Base-by-base conservation (phyloP, 768 basidiomycete genomes). In the Russula sp. region DNA sequence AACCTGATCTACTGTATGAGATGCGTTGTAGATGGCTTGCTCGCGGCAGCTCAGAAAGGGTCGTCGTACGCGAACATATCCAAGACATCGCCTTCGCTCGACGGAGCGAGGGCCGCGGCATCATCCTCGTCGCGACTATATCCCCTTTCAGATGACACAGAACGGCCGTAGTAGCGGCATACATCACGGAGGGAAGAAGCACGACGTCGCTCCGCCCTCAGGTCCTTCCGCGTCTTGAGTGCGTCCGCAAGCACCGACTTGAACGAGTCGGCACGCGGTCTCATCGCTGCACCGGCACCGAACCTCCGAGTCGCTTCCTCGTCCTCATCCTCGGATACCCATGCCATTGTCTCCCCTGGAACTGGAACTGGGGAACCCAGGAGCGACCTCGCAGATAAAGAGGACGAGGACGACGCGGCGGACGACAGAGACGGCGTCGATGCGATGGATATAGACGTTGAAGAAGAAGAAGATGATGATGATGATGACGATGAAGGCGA, bases 41-140 rank as follows among this genome's bases (percentile, higher is more conserved):
- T 52, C 20, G 38, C 4, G 25, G 7, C 13, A 3, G 35, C 20
- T 58, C 18, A 62, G 51, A 52, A 39, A 25, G 36, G 50, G 29
- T 46, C 61, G 38, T 62, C 61, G 35, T 63, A 63, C 14, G 62
- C 52, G 41, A 63, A 63, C 58, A 63, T 48, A 42, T 63, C 62
- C 58, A 63, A 55, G 18, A 55, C 57, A 55, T 63, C 62, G 39
- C 52, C 52, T 7, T 63, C 62, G 14, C 62, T 63, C 16, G 46
- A 46, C 22, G 55, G 46, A 36, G 52, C 20, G 13, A 41, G 5
- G 0, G 4, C 14, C 25, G 7, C 25, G 9, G 29, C 32, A 16
- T 29, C 38, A 18, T 54, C 57, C 10, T 42, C 57, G 7, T 42
- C 45, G 20, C 43, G 10, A 16, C 42, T 50, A 50, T 51, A 32